A percentile compares a stretch with the other conserved stretches of the same genome.
Evolutionary conservation across 2,329 filamentous ascomycete genomes (phyloP).

Genomic region (Teratosphaeria epicoccoides): DNA sequence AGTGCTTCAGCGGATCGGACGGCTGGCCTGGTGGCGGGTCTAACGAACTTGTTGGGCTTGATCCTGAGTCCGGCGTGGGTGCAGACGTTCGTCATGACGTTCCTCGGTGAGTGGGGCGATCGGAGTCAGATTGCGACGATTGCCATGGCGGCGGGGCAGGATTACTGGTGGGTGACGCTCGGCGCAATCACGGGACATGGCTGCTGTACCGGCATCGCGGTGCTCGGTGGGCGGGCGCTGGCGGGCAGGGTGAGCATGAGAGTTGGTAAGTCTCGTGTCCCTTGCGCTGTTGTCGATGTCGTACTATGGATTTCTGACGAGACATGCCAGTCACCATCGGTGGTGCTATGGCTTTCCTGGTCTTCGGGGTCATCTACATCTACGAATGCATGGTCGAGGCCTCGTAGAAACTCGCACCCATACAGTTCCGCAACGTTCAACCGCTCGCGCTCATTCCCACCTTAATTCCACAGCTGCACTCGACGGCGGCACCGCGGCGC

Average conservation of each 20-base stretch:
- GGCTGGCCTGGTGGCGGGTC: constrained; percentile 58
- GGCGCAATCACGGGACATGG: constrained; percentile 80
- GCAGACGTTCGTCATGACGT: constrained; percentile 98
- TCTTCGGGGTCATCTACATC: constrained; percentile 87
- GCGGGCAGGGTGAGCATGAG: constrained; percentile 89
- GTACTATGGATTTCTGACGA: background rate
- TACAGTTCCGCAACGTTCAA: background rate
- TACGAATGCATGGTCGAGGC: constrained; percentile 45
- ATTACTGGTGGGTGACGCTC: constrained; percentile 97
- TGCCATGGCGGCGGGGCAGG: constrained; percentile 94
- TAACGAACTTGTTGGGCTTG: constrained; percentile 78
- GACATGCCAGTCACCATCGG: constrained; percentile 69
- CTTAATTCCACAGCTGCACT: background rate
- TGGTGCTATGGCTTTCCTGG: constrained; percentile 77
- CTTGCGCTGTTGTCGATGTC: background rate
- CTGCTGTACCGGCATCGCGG: constrained; percentile 81
- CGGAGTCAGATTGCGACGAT: constrained; percentile 96
- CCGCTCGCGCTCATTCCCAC: background rate
- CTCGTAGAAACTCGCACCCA: background rate
- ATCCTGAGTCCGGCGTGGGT: constrained; percentile 95
- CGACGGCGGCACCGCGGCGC: background rate
- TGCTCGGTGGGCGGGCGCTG: constrained; percentile 83
- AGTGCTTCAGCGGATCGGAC: constrained; percentile 32
- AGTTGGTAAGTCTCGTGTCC: constrained; percentile 58
- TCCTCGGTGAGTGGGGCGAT: constrained; percentile 96